Percentiles rank a stretch among this genome's conserved stretches.
Evolutionary conservation across 169 alveolate genomes (phyloP).

Genomic region (Theileria annulata): DNA sequence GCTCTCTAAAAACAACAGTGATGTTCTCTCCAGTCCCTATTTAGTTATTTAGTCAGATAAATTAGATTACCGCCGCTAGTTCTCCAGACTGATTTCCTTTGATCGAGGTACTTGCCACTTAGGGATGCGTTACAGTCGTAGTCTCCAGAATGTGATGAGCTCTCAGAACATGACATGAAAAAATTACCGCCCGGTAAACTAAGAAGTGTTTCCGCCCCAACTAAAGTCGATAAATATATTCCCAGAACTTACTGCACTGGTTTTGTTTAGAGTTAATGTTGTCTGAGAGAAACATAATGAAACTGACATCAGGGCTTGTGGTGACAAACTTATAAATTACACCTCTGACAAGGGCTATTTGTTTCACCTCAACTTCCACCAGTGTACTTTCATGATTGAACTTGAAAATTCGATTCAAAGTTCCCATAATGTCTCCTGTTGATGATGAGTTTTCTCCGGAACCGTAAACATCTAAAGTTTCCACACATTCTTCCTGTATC

Average conservation of each 20-base stretch:
- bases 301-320: constrained; percentile 35
- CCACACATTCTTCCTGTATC: constrained; percentile 54
- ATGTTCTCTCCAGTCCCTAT: constrained; percentile 69
- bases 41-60: background rate
- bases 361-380: constrained; percentile 19
- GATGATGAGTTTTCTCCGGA: constrained; percentile 4
- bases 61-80: constrained; percentile 24
- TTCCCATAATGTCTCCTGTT: constrained; percentile 26
- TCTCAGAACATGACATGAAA: constrained; percentile 42
- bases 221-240: constrained; percentile 14
- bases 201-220: constrained; percentile 39
- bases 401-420: constrained; percentile 17
- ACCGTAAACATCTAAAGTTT: constrained; percentile 24
- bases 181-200: constrained; percentile 54
- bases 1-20: constrained; percentile 60
- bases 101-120: constrained; percentile 63
- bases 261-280: constrained; percentile 18
- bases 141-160: constrained; percentile 45
- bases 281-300: constrained; percentile 37
- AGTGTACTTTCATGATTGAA: constrained; percentile 11
- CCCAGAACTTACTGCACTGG: constrained; percentile 28
- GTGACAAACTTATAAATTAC: constrained; percentile 47
- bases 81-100: constrained; percentile 68
- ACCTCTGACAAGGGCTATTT: constrained; percentile 14
- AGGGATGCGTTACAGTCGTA: constrained; percentile 68